phyloP scores from a whole-genome alignment of 164 flowering plant species.

The Vitis vinifera region DNA sequence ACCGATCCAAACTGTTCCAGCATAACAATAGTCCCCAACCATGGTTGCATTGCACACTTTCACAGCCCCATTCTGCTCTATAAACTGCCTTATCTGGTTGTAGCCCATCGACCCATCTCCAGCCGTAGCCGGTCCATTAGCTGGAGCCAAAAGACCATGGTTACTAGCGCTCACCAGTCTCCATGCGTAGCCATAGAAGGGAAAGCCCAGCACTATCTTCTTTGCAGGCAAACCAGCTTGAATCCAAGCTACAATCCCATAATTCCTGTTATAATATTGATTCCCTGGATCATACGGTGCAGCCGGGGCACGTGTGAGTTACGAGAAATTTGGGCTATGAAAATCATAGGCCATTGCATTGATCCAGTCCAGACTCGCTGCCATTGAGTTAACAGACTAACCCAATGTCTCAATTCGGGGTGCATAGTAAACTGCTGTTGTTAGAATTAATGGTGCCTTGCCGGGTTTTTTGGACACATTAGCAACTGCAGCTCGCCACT shows the following conservation, averaged over 20 bases:
- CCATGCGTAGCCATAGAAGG: constrained; percentile 26
- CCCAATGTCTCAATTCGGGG: background rate
- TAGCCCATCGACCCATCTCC: constrained; percentile 7
- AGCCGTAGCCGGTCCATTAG: constrained; percentile 10
- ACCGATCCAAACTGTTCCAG: constrained; percentile 24
- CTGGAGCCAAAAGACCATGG: constrained; percentile 16
- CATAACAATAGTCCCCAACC: constrained; percentile 18
- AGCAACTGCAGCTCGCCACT: constrained; percentile 41
- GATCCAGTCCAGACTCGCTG: constrained; percentile 41
- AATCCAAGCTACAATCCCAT: constrained; percentile 39
- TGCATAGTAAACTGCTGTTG: constrained; percentile 27
- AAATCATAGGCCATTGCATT: constrained; percentile 51
- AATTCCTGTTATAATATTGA: constrained; percentile 19
- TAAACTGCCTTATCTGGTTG: constrained; percentile 10
- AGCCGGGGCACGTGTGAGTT: constrained; percentile 32
- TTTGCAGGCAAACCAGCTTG: constrained; percentile 26
- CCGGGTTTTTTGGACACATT: constrained; percentile 22
- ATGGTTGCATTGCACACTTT: constrained; percentile 11
- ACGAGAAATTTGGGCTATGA: constrained; percentile 17
- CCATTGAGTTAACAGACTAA: constrained; percentile 24
- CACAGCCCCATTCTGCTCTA: constrained; percentile 5
- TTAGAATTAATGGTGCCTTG: constrained; percentile 15
- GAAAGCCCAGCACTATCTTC: constrained; percentile 24
- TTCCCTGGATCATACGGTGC: constrained; percentile 32
- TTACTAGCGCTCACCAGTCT: constrained; percentile 8